These are phyloP conservation scores for Globisporangium uncinulatum DNA, from an alignment of 352 stramenopile genomes.

Conservation along the genomic window DNA sequence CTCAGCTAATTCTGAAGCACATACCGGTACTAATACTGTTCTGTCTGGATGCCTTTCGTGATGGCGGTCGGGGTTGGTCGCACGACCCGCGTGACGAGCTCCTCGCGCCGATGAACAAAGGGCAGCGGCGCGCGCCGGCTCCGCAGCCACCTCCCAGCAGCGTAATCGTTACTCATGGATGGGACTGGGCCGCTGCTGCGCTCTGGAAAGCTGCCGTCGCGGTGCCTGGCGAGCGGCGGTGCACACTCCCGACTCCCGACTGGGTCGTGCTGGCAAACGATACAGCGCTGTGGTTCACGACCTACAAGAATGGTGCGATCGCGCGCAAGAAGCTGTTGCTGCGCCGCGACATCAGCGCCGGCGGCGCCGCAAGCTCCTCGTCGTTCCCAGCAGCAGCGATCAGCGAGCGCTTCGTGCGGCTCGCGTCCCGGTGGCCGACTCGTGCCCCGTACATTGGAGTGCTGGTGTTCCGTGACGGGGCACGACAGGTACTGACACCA, in stretches of 20 bases:
- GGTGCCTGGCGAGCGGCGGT: conserved; percentile 12
- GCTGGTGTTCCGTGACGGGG: conserved; percentile 9
- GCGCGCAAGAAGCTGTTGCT: conserved; percentile 31
- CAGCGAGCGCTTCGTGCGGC: conserved; percentile 36
- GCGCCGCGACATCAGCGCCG: background rate
- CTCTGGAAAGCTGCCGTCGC: conserved; percentile 19
- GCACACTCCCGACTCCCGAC: conserved; percentile 31
- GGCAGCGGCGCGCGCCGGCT: background rate
- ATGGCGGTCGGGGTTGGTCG: too few species aligned
- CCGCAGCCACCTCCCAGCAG: background rate
- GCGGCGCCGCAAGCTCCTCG: background rate
- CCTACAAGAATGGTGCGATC: conserved; percentile 37
- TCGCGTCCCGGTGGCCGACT: conserved; percentile 20
- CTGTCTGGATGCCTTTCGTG: too few species aligned
- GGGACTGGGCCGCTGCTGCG: conserved; percentile 30
- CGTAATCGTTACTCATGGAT: conserved; percentile 10
- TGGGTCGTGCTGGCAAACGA: conserved; percentile 23
- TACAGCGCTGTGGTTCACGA: conserved; percentile 35
- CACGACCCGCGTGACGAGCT: too few species aligned
- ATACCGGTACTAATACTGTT: too few species aligned
- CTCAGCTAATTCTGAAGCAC: too few species aligned
- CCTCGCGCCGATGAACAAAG: background rate
- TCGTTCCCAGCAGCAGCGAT: conserved; percentile 24
- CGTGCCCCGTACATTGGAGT: conserved; percentile 10
- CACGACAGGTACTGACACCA: conserved; percentile 11